phyloP scores from a whole-genome alignment of 371 early-diverging fungal species.

The Circinella umbellata region DNA sequence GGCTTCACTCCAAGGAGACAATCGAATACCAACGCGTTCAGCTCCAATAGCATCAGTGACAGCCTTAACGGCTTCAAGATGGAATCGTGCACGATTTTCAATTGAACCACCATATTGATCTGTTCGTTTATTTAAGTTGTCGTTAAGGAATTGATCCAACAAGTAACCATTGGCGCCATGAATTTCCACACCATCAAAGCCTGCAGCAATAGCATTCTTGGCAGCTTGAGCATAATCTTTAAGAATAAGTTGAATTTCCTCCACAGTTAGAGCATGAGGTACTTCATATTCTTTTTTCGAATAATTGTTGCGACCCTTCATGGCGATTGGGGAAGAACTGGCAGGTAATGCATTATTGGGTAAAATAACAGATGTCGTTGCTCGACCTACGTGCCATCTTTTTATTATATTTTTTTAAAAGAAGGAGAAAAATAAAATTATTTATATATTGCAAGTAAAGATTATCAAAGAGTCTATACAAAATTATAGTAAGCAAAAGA shows the following conservation, averaged over 20 bases:
- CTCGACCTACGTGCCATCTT: slow-evolving; percentile 29
- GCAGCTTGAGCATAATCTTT: slow-evolving; percentile 63
- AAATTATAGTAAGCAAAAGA: too few relatives aligned
- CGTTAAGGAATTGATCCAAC: slow-evolving; percentile 48
- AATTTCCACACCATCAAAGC: slow-evolving; percentile 72
- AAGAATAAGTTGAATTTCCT: slow-evolving; percentile 64
- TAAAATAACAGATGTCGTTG: neutral
- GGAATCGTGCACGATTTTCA: slow-evolving; percentile 59
- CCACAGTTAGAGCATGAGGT: slow-evolving; percentile 65
- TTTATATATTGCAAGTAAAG: too few relatives aligned
- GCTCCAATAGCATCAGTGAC: slow-evolving; percentile 27
- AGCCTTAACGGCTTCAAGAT: slow-evolving; percentile 46
- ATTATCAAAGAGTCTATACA: too few relatives aligned
- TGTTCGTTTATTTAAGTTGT: slow-evolving; percentile 52
- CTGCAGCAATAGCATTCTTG: slow-evolving; percentile 42
- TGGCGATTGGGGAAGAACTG: slow-evolving; percentile 29
- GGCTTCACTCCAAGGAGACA: slow-evolving; percentile 28
- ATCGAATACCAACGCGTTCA: slow-evolving; percentile 24
- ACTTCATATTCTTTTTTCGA: slow-evolving; percentile 25
- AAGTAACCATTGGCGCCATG: slow-evolving; percentile 73
- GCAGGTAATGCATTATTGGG: slow-evolving; percentile 16
- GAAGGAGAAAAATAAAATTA: too few relatives aligned
- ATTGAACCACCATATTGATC: slow-evolving; percentile 63
- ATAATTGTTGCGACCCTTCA: slow-evolving; percentile 19
- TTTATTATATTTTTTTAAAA: too few relatives aligned